Evolutionary conservation across 345 rosid genomes (phyloP).

Genomic region (Populus tremula): DNA sequence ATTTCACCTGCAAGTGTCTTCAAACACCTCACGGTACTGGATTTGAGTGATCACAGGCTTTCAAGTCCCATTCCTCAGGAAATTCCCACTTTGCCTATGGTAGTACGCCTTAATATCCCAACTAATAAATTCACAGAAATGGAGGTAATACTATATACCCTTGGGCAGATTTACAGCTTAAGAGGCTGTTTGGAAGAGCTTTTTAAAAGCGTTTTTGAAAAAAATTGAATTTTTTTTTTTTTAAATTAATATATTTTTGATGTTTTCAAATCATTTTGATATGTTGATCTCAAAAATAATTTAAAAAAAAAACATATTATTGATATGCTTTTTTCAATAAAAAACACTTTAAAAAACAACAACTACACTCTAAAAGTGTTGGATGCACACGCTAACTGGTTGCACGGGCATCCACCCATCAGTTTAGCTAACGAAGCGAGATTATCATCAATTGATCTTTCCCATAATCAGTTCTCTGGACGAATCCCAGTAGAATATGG

Average conservation of each 20-base stretch:
- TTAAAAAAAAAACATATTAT: too few species aligned
- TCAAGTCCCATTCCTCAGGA: constrained; percentile 26
- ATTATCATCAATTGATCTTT: constrained; percentile 39
- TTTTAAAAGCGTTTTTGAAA: too few species aligned
- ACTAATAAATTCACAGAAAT: constrained; percentile 40
- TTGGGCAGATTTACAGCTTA: constrained; percentile 34
- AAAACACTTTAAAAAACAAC: too few species aligned
- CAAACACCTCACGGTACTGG: constrained; percentile 28
- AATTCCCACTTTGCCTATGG: constrained; percentile 38
- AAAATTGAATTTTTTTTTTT: too few species aligned
- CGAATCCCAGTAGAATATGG: constrained; percentile 42
- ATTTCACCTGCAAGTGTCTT: constrained; percentile 32
- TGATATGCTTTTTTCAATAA: too few species aligned
- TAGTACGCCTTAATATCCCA: constrained; percentile 41
- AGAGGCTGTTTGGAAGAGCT: too few species aligned
- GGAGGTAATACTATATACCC: constrained; percentile 15
- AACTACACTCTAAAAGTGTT: too few species aligned
- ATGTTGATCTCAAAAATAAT: too few species aligned
- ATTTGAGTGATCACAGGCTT: constrained; percentile 52
- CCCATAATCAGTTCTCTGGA: constrained; percentile 42
- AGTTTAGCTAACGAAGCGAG: constrained; percentile 37
- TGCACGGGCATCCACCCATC: constrained; percentile 46
- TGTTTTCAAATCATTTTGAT: too few species aligned
- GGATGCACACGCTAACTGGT: constrained; percentile 44
- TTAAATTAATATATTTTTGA: too few species aligned